Evolutionary conservation across 2,329 filamentous ascomycete species (phyloP).

Genomic region (Alternaria burnsii): DNA sequence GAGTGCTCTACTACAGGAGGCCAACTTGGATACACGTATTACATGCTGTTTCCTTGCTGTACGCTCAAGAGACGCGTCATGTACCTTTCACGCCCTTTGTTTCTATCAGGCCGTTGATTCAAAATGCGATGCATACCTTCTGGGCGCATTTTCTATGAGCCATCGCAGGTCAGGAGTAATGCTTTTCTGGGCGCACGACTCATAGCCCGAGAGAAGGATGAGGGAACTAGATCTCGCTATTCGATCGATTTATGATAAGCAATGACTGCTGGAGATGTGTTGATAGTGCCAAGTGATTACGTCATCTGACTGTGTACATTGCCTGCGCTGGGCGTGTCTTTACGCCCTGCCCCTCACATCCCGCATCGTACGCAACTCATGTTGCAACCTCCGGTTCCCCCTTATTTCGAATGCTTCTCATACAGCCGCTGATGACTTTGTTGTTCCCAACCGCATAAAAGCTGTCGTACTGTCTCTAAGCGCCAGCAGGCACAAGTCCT

Average conservation of each 20-base stretch:
- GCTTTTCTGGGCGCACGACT: not conserved
- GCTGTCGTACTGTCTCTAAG: not conserved
- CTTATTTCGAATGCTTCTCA: not conserved
- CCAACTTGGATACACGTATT: too few relatives aligned
- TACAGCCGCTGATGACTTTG: not conserved
- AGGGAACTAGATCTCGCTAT: not conserved
- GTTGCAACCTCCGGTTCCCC: not conserved
- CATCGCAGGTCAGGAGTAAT: too few relatives aligned
- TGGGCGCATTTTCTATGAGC: too few relatives aligned
- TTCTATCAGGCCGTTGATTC: too few relatives aligned
- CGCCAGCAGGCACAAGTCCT: not conserved
- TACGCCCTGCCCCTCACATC: not conserved
- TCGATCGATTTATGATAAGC: not conserved
- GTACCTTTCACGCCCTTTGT: too few relatives aligned
- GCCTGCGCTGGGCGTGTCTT: not conserved
- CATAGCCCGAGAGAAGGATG: not conserved
- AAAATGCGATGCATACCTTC: too few relatives aligned
- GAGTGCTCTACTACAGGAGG: too few relatives aligned
- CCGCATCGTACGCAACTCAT: not conserved
- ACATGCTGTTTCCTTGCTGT: too few relatives aligned
- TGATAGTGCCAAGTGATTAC: not conserved
- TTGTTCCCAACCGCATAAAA: not conserved
- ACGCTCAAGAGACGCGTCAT: not conserved
- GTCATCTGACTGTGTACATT: not conserved
- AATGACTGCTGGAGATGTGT: too few relatives aligned